Evolutionary conservation across 2,329 filamentous ascomycete species (phyloP).

Genomic region (Xylariaceae sp.): DNA sequence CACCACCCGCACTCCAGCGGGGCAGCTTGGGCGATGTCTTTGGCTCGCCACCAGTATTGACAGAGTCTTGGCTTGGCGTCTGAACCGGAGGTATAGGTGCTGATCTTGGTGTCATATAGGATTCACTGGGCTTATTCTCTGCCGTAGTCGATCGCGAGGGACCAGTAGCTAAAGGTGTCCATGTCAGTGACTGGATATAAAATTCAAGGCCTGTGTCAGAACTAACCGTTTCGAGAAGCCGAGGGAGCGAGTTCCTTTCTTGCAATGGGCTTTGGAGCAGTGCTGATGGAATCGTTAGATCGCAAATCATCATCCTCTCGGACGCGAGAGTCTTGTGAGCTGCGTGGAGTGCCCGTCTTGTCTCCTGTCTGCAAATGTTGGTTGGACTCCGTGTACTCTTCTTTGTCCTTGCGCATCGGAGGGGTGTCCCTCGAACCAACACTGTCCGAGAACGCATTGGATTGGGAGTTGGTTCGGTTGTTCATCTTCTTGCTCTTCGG

Average conservation of each 20-base stretch:
- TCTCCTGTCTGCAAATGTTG: slow-evolving; percentile 31
- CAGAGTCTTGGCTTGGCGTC: slow-evolving; percentile 42
- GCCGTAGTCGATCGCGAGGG: slow-evolving; percentile 24
- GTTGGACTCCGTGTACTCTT: slow-evolving; percentile 27
- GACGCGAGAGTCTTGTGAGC: slow-evolving; percentile 55
- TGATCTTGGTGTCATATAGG: slow-evolving; percentile 55
- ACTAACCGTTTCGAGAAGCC: neutral
- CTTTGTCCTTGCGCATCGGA: slow-evolving; percentile 34
- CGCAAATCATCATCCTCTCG: slow-evolving; percentile 51
- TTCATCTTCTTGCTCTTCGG: slow-evolving; percentile 58
- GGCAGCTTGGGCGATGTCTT: slow-evolving; percentile 64
- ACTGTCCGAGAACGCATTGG: slow-evolving; percentile 35
- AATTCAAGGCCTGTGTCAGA: no score
- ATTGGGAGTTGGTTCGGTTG: slow-evolving; percentile 41
- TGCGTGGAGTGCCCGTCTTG: slow-evolving; percentile 40
- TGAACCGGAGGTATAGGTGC: slow-evolving; percentile 50
- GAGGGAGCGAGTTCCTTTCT: slow-evolving; percentile 58
- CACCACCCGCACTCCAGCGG: slow-evolving; percentile 73
- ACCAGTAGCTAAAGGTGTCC: slow-evolving; percentile 40
- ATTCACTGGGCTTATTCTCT: slow-evolving; percentile 43
- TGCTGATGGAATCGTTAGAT: slow-evolving; percentile 40
- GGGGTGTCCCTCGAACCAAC: slow-evolving; percentile 32
- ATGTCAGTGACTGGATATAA: no score
- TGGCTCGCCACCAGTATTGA: slow-evolving; percentile 31
- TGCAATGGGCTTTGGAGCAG: slow-evolving; percentile 46